Evolutionary conservation across 2,329 filamentous ascomycete genomes (phyloP), one percentile per base, ranked within the genome.

Genomic region (Penicillium sp.): DNA sequence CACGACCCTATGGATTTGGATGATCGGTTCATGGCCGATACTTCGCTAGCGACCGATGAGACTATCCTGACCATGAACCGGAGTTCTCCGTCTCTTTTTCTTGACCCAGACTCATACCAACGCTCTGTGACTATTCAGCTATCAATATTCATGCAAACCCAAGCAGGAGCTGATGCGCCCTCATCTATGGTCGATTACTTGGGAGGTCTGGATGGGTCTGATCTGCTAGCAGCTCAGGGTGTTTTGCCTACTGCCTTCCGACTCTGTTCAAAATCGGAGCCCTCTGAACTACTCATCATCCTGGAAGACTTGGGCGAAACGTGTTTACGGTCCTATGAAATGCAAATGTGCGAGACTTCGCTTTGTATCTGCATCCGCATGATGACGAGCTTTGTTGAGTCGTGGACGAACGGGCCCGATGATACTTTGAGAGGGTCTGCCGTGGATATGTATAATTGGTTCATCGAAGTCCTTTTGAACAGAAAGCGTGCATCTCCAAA

Each of bases 381-480:
- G 46, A 79, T 95, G 65, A 73, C 80, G 43, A 81, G 79, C 30
- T 77, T 89, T 43, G 79, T 82, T 33, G 68, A 72, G 11, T 72
- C 81, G 33, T 93, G 88, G 88, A 74, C 74, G 13, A 75, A 80
- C 18, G 75, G 67, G 2, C 66, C 79, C 34, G 73, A 76, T 18
- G 77, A 79, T 29, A 75, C 82, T 1, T 73, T 95, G 2, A 78
- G 78, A n/a, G 79, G 81, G 3, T 77, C 80, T 34, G 88, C 86
- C 3, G 80, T 83, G 16, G 86, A 95, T 52, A 73, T 96, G 16
- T 97, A 97, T 67, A 73, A 80, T 37, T 89, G 89, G 74, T 86
- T 93, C 56, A 79, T 90, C 39, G 80, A 81, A 46, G 77, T 77
- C 14, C 80, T 84, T 27, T 71, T 95, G 22, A 77, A 80, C 5